Base-by-base conservation (phyloP, 805 yeast genomes). In the Lipomyces sp. region DNA sequence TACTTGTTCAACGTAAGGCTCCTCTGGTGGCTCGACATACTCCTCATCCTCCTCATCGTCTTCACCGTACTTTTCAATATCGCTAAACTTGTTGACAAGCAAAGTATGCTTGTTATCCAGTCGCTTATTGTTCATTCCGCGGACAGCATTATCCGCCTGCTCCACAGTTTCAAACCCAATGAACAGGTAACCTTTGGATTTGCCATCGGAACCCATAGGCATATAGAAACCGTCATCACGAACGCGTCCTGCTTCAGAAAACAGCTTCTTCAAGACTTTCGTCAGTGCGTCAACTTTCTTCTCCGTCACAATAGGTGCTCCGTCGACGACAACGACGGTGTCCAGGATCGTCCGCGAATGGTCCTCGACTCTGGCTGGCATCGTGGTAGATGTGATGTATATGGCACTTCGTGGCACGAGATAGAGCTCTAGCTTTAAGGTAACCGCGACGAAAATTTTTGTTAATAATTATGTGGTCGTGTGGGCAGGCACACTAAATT, bases 271-370 rank as follows among this genome's bases (percentile, higher is more conserved):
- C 75, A 95, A 84, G 56, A 96, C 98, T 78, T 91, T 93, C 72
- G 87, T 85, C 76, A 95, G 84, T 65, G 90, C 86, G 64, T 92
- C 90, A 60, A 87, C 90, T 80, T 95, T 95, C 62, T 91, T 78
- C 76, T 89, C 96, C 65, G 98, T 97, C 33, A 97, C 97, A 69
- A 92, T 83, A 72, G 99, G 99, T 10, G 97, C 93, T 58, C 99
- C 99, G 77, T 92, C 98, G 60, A 92, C 89, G 37, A 94, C 90
- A 65, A 94, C 86, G 75, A 86, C 92, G 74, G 85, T 85, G 75
- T 90, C 97, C 64, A 90, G 83, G 60, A 34, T 51, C 15, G 60
- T 42, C 32, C 35, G 50, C 48, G 59, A 35, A 54, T 59, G 51
- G 42, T 64, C 66, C n/a, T 59, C 62, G 57, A 59, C 29, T 42